These are phyloP conservation scores for Pichia thaimueangensis DNA, from an alignment of 805 yeast genomes.

Conservation along the genomic window DNA sequence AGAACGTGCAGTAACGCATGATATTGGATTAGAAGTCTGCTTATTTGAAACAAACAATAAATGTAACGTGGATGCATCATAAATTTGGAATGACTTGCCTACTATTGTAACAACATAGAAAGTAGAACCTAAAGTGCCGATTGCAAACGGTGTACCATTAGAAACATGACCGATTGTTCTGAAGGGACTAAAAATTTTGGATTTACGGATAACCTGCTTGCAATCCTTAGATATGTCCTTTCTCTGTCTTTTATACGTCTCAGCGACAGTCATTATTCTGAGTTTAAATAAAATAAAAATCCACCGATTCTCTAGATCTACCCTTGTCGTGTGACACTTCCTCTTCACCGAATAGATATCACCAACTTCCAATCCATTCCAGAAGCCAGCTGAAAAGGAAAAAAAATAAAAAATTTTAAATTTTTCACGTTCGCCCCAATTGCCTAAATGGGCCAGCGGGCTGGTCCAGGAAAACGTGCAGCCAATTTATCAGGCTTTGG, in stretches of 20 bases:
- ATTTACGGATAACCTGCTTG: conserved; percentile 22
- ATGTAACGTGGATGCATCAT: conserved; percentile 83
- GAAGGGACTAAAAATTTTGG: conserved; percentile 77
- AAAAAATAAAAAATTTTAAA: conserved; percentile 1
- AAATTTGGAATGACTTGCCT: conserved; percentile 85
- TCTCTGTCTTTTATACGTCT: conserved; percentile 12
- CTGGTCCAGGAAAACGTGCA: too few species aligned
- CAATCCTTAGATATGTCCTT: not conserved
- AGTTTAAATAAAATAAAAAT: too few species aligned
- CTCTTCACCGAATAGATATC: too few species aligned
- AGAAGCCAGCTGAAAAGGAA: not conserved
- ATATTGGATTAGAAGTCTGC: conserved; percentile 66
- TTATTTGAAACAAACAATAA: conserved; percentile 78
- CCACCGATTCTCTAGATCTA: too few species aligned
- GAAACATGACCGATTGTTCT: conserved; percentile 87
- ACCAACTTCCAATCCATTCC: too few species aligned
- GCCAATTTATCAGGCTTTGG: too few species aligned
- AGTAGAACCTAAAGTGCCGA: conserved; percentile 82
- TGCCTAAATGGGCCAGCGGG: conserved; percentile 1
- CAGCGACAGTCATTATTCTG: conserved; percentile 8
- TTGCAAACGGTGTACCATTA: conserved; percentile 75
- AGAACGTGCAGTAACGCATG: conserved; percentile 69
- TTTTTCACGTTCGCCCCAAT: conserved; percentile 4
- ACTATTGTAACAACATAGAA: conserved; percentile 86
- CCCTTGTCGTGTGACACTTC: too few species aligned